Evolutionary conservation across 805 yeast species (phyloP), one percentile per base, ranked within the genome.

Genomic region (Metschnikowia continentalis): DNA sequence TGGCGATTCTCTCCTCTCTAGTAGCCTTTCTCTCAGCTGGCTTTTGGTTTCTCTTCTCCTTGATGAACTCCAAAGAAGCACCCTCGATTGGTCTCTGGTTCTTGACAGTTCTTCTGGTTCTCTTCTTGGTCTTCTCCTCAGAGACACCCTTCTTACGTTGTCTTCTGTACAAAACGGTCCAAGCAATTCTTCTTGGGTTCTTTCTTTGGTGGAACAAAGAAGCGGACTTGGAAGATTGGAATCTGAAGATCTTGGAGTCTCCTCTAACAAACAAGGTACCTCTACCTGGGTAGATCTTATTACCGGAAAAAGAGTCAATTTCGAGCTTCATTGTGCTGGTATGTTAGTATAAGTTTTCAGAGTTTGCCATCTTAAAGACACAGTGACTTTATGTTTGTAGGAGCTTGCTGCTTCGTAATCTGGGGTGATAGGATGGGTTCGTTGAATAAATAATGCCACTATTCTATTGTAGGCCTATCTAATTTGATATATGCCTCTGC

Each of bases 231-330:
- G 97, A 88, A 77, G 88, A 84, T 78, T 88, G 95, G 94, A 94
- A 94, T 86, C 99, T 91, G 96, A 94, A 94, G 72, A 91, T 79
- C 86, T 94, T 94, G 74, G 98, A 91, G 90, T 94, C 99, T 71
- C 98, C 98, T 82, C 99, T 90, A 79, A 94, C 90, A 75, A 89
- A 94, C 77, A 94, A 86, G 76, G 95, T 90, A 81, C 99, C 98
- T 85, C 97, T 90, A 81, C 99, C 99, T 83, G 99, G 99, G 96
- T 92, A 94, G 85, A 94, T 92, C 83, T 92, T 94, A 73, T 92
- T 80, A 79, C 99, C 99, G 71, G 99, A 92, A 84, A 94, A 94
- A 75, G 98, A 88, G 80, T 94, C 98, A 82, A 92, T 82, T 88
- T 94, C 99, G 80, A 94, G 89, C 96, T 94, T 94, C 99, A 94